Evolutionary conservation across 1,139 yeast genomes (phyloP).

Genomic region (Debaryomyces nepalensis): DNA sequence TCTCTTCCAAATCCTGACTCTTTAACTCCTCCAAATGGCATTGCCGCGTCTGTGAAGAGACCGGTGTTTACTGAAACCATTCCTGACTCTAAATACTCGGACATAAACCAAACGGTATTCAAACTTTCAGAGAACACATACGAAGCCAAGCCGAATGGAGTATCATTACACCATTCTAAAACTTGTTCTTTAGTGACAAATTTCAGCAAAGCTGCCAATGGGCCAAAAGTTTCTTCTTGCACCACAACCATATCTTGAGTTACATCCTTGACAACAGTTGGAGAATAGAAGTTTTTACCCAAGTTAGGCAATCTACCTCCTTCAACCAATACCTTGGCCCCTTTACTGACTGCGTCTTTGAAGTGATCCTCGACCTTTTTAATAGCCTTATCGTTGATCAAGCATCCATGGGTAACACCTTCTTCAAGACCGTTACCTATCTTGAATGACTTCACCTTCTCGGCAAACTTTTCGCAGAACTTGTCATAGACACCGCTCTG

Average conservation of each 20-base stretch:
- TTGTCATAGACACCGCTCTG: constrained; percentile 71
- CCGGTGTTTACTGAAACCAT: constrained; percentile 55
- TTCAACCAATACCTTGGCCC: constrained; percentile 45
- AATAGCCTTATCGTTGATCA: constrained; percentile 46
- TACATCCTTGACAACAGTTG: constrained; percentile 46
- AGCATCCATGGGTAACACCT: constrained; percentile 51
- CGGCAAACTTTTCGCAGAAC: constrained; percentile 42
- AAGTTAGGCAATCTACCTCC: constrained; percentile 47
- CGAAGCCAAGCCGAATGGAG: constrained; percentile 51
- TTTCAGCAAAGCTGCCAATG: constrained; percentile 47
- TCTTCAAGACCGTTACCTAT: constrained; percentile 50
- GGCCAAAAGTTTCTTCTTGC: constrained; percentile 53
- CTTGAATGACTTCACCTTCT: constrained; percentile 37
- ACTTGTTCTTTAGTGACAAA: constrained; percentile 48
- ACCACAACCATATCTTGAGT: constrained; percentile 45
- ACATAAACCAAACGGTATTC: constrained; percentile 58
- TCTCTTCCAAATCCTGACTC: constrained; percentile 57
- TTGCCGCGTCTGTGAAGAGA: constrained; percentile 49
- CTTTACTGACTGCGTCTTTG: constrained; percentile 46
- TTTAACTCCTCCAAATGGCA: constrained; percentile 56
- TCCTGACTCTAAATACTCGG: constrained; percentile 48
- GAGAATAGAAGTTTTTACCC: constrained; percentile 46
- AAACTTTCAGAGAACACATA: constrained; percentile 49
- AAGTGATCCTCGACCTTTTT: constrained; percentile 45
- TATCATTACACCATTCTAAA: constrained; percentile 40